Base-by-base conservation (phyloP, 1,284 basidiomycete species). In the Irpex sp. region DNA sequence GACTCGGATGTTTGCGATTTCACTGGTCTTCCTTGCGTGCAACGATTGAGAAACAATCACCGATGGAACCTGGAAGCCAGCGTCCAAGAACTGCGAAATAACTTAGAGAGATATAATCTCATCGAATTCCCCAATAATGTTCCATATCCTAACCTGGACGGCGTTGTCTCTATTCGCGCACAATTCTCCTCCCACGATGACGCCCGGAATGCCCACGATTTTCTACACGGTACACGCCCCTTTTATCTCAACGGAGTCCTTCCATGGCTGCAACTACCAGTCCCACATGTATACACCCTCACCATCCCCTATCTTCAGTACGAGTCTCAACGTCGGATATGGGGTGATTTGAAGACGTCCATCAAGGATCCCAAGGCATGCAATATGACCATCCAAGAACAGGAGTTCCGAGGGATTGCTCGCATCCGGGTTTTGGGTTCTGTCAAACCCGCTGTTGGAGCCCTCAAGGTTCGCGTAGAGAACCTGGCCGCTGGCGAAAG, bases 381-480 rank as follows among this genome's bases (percentile, higher is more conserved):
- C 48, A 65, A 68, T 4, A 59, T 77, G 26, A 64, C 65, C 3
- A 59, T 74, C 5, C 66, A 67, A 38, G 64, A 73, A 19, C 11
- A 26, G 8, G 26, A 26, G 5, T 15, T 13, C 5, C 71, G 66
- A 0, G 63, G 66, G 9, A n/a, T 59, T 8, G 68, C 76, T 34
- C 59, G 59, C 26, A 68, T 79, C 52, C 72, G 61, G 19, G 63
- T 78, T 13, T 67, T 66, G 62, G 78, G 59, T 67, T 83, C 61
- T 44, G 75, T 56, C 77, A 81, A 81, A 71, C 80, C 82, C 66
- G 78, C 78, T 1, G 77, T 81, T 1, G 85, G 85, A 1, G 76
- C 79, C 4, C 67, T 87, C 62, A 87, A 86, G 70, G 85, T 87
- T n/a, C 74, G 84, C 58, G 81, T 84, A 0, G 85, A 87, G 70